Evolutionary conservation across 805 yeast species (phyloP), one percentile per base, ranked within the genome.

Genomic region (Suhomyces xylopsoci): DNA sequence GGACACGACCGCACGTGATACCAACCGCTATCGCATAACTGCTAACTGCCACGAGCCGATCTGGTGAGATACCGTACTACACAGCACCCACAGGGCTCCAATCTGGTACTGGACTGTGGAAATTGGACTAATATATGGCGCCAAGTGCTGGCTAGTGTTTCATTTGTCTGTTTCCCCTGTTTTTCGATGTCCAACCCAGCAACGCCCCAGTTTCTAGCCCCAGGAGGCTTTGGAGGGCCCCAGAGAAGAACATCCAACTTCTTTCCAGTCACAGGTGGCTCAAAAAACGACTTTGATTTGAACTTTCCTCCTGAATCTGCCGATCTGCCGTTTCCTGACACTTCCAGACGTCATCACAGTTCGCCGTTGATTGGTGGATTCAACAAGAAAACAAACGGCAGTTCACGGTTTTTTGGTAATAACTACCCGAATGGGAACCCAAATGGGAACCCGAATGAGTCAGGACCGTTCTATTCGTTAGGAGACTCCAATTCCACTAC

Each of bases 181-280:
- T 19, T 38, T 17, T 2, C 22, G n/a, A 47, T 47, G 50, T 38
- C 50, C 12, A 20, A 38, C 26, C 51, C 44, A 15, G n/a, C 15
- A 8, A 38, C 43, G 28, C 46, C 45, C n/a, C 41, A 43, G 45
- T 30, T 48, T 15, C 22, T 46, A 9, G 36, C 51, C 19, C 15
- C 47, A 14, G 45, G 51, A 24, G 6, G 47, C 44, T 50, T 50
- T 43, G 45, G 46, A 9, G 51, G 45, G 19, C 20, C 34, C 30
- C 51, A 47, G 24, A 28, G 60, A 25, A 49, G 56, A 36, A 55
- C 59, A 4, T 58, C 61, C 47, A 58, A 56, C 50, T 58, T 58
- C 57, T 58, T 58, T 24, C 61, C 61, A 3, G 28, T 45, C 7
- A 19, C 34, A 19, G 50, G 49, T 12, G 47, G 51, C 24, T 25